These are phyloP conservation scores for Bruguiera gymnorhiza DNA, from an alignment of 345 rosid species.

Conservation along the genomic window DNA sequence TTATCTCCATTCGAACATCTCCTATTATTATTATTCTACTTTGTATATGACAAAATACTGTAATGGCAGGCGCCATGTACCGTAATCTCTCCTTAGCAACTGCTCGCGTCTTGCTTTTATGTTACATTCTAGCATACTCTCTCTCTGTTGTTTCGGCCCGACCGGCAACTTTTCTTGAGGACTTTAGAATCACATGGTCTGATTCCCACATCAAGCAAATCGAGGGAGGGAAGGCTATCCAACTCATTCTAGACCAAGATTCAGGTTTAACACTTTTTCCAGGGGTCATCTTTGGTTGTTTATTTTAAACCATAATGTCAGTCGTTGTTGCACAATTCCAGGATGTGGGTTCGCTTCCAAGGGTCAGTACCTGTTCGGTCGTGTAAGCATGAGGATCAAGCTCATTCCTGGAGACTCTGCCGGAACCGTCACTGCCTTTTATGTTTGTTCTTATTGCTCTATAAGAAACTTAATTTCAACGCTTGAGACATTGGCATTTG, in stretches of 20 bases:
- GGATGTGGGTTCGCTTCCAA: constrained; percentile 95
- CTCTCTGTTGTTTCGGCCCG: constrained; percentile 36
- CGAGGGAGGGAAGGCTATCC: constrained; percentile 71
- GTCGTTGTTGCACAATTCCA: constrained; percentile 13
- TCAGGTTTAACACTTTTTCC: constrained; percentile 45
- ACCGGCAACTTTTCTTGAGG: constrained; percentile 58
- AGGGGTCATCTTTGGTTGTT: no score
- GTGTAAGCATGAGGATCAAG: constrained; percentile 91
- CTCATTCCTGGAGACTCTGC: constrained; percentile 94
- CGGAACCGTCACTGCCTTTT: constrained; percentile 96
- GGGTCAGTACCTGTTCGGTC: constrained; percentile 66
- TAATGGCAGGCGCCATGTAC: constrained; percentile 16
- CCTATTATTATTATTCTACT: neutral
- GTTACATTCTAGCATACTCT: constrained; percentile 26
- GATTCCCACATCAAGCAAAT: constrained; percentile 68
- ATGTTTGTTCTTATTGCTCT: constrained; percentile 38
- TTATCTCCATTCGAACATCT: neutral
- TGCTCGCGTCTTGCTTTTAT: constrained; percentile 13
- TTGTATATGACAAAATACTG: neutral
- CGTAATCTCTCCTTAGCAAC: neutral
- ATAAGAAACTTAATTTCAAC: neutral
- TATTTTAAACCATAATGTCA: no score
- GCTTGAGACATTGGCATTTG: neutral
- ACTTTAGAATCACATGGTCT: constrained; percentile 68
- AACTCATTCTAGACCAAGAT: constrained; percentile 70